Evolutionary conservation across 768 basidiomycete species (phyloP), one percentile per base, ranked within the genome.

Genomic region (Mycena belliarum): DNA sequence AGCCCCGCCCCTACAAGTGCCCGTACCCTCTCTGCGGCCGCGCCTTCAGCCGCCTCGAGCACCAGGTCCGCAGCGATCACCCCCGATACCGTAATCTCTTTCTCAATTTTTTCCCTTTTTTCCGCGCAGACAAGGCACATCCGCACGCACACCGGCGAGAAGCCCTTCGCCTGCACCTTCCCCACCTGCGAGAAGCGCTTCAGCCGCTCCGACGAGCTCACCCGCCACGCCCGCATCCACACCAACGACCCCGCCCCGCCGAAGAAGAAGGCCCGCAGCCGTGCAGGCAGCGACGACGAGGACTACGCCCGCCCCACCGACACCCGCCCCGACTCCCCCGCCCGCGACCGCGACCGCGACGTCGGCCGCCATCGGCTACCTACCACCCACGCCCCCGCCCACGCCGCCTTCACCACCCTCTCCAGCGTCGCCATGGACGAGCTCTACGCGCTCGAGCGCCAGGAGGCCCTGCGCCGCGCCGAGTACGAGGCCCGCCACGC

Each of bases 171-270:
- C 21, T 99, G 96, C 82, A 88, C 86, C 2, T 92, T 88, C 71
- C 86, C 92, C 4, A 84, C 87, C n/a, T 99, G 96, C 82, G 95
- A 97, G 74, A 99, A 98, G 73, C 89, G 95, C 6, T 99, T 99
- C 73, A 95, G 93, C 18, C 88, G 96, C 57, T 94, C 93, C n/a
- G 96, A 99, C 78, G 96, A 99, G 74, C 85, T 99, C 63, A 99
- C 96, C 26, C 84, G 96, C 55, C 96, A 99, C 69, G 89, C 91
- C 0, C 84, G 96, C 45, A 99, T 98, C 64, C 96, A 99, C 73
- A 86, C 84, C 69, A 84, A 82, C 63, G 81, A 86, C 65, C 78
- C 81, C 57, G 55, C 65, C 47, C 57, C 59, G 20, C 64, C 65
- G 40, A 87, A 87, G 79, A 90, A 89, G 78, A 91, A 91, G 74